These are phyloP conservation scores for Leucocoprinus leucothites DNA, from an alignment of 768 basidiomycete species.

Conservation along the genomic window DNA sequence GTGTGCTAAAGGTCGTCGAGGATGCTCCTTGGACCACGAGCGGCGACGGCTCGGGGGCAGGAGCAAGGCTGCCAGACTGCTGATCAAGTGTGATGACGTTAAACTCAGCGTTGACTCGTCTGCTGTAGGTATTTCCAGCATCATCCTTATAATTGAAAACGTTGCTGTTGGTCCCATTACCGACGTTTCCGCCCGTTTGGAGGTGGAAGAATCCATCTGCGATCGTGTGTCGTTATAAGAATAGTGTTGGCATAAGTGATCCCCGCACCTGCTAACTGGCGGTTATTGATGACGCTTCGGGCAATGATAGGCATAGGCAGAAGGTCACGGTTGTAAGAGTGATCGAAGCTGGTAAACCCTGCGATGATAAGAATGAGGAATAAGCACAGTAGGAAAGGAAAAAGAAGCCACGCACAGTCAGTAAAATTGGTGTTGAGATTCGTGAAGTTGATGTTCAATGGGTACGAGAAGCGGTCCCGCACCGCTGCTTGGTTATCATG, in stretches of 20 bases:
- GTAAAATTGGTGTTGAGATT: constrained; percentile 29
- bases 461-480: constrained; percentile 42
- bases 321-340: constrained; percentile 61
- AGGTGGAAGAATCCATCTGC: constrained; percentile 50
- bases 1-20: not conserved
- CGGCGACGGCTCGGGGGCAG: not conserved
- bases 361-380: constrained; percentile 38
- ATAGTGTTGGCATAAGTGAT: not conserved
- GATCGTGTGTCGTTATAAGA: not conserved
- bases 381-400: too few relatives aligned
- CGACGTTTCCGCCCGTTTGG: constrained; percentile 44
- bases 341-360: constrained; percentile 43
- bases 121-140: constrained; percentile 58
- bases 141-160: constrained; percentile 58
- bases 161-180: constrained; percentile 72
- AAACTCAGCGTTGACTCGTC: constrained; percentile 57
- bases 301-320: constrained; percentile 57
- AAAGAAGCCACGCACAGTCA: constrained; percentile 28
- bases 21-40: not conserved
- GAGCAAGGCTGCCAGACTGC: constrained; percentile 43
- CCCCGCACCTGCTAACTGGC: constrained; percentile 54
- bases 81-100: constrained; percentile 60
- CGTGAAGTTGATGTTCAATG: constrained; percentile 43
- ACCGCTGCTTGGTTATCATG: constrained; percentile 40
- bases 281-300: constrained; percentile 54